Percentiles rank a stretch among this genome's conserved stretches.
Evolutionary conservation across 2,329 filamentous ascomycete genomes (phyloP).

Genomic region (Coleophoma cylindrospora): DNA sequence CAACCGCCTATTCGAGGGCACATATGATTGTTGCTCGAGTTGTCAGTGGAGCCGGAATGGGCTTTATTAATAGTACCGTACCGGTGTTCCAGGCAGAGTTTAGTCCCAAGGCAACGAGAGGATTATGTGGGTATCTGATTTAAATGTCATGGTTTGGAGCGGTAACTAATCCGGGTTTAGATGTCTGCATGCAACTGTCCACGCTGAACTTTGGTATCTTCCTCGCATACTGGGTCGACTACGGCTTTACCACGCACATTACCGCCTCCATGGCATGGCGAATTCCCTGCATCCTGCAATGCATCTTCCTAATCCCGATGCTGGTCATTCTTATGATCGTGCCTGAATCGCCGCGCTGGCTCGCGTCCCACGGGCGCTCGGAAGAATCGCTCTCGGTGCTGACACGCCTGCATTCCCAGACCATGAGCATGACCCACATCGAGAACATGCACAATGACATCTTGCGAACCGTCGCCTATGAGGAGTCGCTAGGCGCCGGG

Average conservation of each 20-base stretch:
- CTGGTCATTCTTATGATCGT: conserved; percentile 43
- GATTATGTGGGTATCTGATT: conserved; percentile 16
- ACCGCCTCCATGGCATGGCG: conserved; percentile 44
- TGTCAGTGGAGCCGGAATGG: conserved; percentile 43
- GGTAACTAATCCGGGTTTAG: conserved; percentile 10
- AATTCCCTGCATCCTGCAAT: conserved; percentile 54
- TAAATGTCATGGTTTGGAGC: no score
- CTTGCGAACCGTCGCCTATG: conserved; percentile 26
- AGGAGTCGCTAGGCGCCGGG: conserved; percentile 28
- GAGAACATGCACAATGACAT: conserved; percentile 25
- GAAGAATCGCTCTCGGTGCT: conserved; percentile 37
- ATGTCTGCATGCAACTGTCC: conserved; percentile 40
- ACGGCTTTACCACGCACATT: conserved; percentile 48
- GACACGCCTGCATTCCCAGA: conserved; percentile 42
- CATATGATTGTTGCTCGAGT: conserved; percentile 48
- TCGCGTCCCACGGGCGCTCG: conserved; percentile 33
- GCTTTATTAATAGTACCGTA: conserved; percentile 36
- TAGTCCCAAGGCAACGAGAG: conserved; percentile 32
- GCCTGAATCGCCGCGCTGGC: conserved; percentile 44
- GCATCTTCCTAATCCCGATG: conserved; percentile 54
- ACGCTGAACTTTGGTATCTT: conserved; percentile 50
- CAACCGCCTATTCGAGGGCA: conserved; percentile 34
- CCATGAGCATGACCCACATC: conserved; percentile 17
- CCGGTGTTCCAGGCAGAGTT: conserved; percentile 52
- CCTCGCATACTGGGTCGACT: conserved; percentile 57